phyloP scores from a whole-genome alignment of 2,329 filamentous ascomycete genomes.

The Atkinsonella hypoxylon region DNA sequence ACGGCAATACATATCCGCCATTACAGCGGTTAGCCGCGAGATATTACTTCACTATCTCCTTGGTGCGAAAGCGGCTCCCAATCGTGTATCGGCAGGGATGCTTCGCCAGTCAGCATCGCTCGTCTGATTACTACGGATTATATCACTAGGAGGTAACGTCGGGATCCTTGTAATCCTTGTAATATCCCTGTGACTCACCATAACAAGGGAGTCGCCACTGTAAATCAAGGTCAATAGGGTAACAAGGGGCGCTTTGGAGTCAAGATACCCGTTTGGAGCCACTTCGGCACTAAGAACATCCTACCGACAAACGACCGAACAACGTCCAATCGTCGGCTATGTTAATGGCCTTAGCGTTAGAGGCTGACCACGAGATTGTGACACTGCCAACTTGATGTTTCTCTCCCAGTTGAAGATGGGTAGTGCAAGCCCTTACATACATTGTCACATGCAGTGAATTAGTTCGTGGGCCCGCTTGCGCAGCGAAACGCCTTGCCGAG shows the following conservation, averaged over 20 bases:
- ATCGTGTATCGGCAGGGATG: no score
- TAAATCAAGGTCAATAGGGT: neutral
- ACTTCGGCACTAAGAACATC: neutral
- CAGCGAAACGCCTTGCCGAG: neutral
- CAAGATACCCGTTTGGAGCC: no score
- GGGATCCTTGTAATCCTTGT: no score
- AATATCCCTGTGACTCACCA: no score
- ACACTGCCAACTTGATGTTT: neutral
- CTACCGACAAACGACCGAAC: slow-evolving; percentile 5
- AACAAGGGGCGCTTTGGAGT: no score
- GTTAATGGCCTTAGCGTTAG: neutral
- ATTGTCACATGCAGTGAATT: neutral
- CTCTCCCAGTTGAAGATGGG: neutral
- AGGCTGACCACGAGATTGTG: neutral
- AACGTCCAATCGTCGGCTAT: neutral
- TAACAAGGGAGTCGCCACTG: neutral
- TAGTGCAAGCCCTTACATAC: neutral
- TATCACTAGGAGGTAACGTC: no score
- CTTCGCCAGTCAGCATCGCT: no score
- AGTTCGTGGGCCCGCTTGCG: neutral
- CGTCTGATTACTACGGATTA: no score
- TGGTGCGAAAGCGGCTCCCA: no score
- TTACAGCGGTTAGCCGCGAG: no score
- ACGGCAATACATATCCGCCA: no score
- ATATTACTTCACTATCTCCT: no score